These are phyloP conservation scores for Solanum aculeatissimum DNA, from an alignment of 305 asterid genomes.

Conservation along the genomic window DNA sequence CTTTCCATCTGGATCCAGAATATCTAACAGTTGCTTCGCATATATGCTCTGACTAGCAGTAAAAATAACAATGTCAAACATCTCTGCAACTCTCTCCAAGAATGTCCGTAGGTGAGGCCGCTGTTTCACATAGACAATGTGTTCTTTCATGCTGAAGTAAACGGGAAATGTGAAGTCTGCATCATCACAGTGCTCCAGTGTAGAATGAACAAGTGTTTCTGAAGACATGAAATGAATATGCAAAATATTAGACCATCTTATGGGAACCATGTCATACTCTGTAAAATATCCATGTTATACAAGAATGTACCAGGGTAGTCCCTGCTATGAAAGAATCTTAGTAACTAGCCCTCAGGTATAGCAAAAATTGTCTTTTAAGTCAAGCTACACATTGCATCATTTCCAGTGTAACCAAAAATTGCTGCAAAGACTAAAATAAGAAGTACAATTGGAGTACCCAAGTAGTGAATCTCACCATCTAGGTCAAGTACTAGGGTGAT, in stretches of 20 bases:
- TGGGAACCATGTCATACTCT: background rate
- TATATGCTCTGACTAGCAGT: conserved; percentile 99
- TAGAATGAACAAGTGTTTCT: conserved; percentile 99
- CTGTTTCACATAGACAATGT: conserved; percentile 65
- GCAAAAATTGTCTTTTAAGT: background rate
- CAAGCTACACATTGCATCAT: background rate
- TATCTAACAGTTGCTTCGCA: conserved; percentile 75
- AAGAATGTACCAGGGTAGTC: background rate
- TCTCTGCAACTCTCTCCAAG: conserved; percentile 70
- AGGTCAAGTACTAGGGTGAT: conserved; percentile 82
- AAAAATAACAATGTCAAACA: conserved; percentile 84
- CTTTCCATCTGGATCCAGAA: conserved; percentile 81
- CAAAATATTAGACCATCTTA: conserved; percentile 6
- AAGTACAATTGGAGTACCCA: background rate
- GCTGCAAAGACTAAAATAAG: background rate
- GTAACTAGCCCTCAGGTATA: background rate
- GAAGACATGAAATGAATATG: conserved; percentile 22
- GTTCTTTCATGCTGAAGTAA: conserved; percentile 80
- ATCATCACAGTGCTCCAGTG: conserved; percentile 62
- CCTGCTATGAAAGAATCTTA: background rate
- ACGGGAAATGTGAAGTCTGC: conserved; percentile 92
- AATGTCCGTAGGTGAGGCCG: conserved; percentile 82
- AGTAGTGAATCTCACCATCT: conserved; percentile 54
- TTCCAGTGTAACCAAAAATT: background rate
- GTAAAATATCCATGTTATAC: background rate